Base-by-base conservation (phyloP, 805 yeast species). In the Hanseniaspora nectarophila region DNA sequence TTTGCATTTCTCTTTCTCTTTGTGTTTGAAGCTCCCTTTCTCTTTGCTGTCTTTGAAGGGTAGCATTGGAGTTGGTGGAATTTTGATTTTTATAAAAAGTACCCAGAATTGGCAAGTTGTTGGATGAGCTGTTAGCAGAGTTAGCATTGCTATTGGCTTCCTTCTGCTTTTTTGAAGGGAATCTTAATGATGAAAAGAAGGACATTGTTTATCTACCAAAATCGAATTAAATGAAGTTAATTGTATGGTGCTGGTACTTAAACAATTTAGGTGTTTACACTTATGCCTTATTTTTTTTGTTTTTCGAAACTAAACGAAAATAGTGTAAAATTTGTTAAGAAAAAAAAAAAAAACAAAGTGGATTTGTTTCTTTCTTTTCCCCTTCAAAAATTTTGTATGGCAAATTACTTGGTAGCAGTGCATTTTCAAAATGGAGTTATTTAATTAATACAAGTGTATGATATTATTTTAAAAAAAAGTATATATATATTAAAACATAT, bases 91-190 rank as follows among this genome's bases (percentile, higher is more conserved):
- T 48, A 15, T 45, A 34, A 26, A 48, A 40, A n/a, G 45, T 48
- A 2, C 52, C 52, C 23, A 42, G 5, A 9, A 43, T n/a, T 6
- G 52, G 45, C 24, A 48, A 16, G 23, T 48, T 48, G 2, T 40
- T 29, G 18, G 31, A 40, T 7, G 45, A 38, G 10, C 18, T 48
- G 18, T 32, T 48, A 15, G 16, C 20, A 5, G 44, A 40, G 33
- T 24, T 38, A 13, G 43, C 26, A 24, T 32, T 40, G 23, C 13
- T 26, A 20, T 33, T 45, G 10, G n/a, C 12, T n/a, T 40, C 52
- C 18, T 48, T 48, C 18, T 48, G 52, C 13, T 48, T 48, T 15
- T 43, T 48, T 13, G 52, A 48, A 32, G 52, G 52, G 33, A 48
- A 48, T 48, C 52, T 48, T 40, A 48, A 28, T 6, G 52, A 48